Evolutionary conservation across 306 rosid species (phyloP), one percentile per base, ranked within the genome.

Genomic region (Cucumis sativus): DNA sequence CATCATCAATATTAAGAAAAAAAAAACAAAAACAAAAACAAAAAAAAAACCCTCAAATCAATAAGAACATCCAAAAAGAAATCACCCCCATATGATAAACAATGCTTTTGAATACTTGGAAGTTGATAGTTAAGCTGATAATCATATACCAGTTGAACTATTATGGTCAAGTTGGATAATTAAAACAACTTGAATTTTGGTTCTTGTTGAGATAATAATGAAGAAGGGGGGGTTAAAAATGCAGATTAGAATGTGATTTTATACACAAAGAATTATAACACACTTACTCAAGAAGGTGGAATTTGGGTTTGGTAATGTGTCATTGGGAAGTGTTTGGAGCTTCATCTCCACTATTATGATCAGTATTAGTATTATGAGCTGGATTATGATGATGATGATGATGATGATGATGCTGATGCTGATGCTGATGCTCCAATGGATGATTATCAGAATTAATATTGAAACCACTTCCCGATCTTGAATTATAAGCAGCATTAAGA

Each of bases 401-500:
- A 28, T 28, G 30, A 28, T 28, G 30, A 28, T 2, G 30, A 28
- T 28, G 30, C 2, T 28, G 30, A 28, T 28, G 30, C 1, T 28
- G 30, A 28, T 28, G 30, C 2, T 86, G 93, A 11, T 86, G 93
- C 12, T 85, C 92, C 76, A 88, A 62, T n/a, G 85, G 77, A 18
- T 81, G 91, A 74, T 84, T 86, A 70, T 88, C 86, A 10, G 90
- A 84, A 77, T 93, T 93, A 43, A 86, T 77, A 78, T 89, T 93
- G 76, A 93, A 83, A 64, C 83, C 52, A 12, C 57, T 8, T 6
- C 57, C 52, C 0, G n/a, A 7, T 6, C 57, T 85, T 83, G 96
- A 89, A 0, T 56, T 43, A 71, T 88, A 93, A 3, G 97, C 96
- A 4, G 97, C 96, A 85, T 93, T 93, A 0, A 93, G 86, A 40